These are phyloP conservation scores for Starmerella riodocensis DNA, from an alignment of 805 yeast species.

Conservation along the genomic window DNA sequence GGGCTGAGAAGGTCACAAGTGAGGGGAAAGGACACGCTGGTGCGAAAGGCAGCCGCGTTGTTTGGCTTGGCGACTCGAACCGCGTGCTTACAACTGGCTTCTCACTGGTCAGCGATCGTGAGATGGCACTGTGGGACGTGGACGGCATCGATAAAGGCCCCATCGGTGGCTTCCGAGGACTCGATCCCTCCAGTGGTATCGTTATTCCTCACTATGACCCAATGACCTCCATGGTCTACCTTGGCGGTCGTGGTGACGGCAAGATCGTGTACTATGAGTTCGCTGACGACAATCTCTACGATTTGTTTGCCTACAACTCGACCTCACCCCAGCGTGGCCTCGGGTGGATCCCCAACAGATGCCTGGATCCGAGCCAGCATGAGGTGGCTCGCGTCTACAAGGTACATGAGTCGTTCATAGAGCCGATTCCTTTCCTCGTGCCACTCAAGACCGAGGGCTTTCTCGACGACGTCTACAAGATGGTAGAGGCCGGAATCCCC, in stretches of 20 bases:
- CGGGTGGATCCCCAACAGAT: slow-evolving; percentile 74
- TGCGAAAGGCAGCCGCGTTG: slow-evolving; percentile 77
- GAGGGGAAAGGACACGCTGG: slow-evolving; percentile 89
- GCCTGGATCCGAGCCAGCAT: slow-evolving; percentile 65
- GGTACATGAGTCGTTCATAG: slow-evolving; percentile 68
- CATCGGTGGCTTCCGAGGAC: slow-evolving; percentile 71
- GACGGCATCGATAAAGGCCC: slow-evolving; percentile 64
- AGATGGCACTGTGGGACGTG: slow-evolving; percentile 87
- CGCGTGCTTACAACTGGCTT: slow-evolving; percentile 90
- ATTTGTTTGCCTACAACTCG: slow-evolving; percentile 79
- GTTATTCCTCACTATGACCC: slow-evolving; percentile 84
- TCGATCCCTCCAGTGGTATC: slow-evolving; percentile 88
- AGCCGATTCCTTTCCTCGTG: slow-evolving; percentile 83
- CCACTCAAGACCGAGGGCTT: slow-evolving; percentile 90
- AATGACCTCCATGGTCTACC: slow-evolving; percentile 60
- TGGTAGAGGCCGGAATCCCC: slow-evolving; percentile 67
- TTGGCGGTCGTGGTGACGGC: slow-evolving; percentile 98
- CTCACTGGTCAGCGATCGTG: slow-evolving; percentile 84
- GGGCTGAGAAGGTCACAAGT: slow-evolving; percentile 55
- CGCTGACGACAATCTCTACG: slow-evolving; percentile 68
- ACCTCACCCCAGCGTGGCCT: slow-evolving; percentile 93
- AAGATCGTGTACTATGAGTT: slow-evolving; percentile 88
- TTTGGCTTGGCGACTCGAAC: slow-evolving; percentile 80
- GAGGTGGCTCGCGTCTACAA: slow-evolving; percentile 76
- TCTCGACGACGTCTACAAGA: slow-evolving; percentile 87